Base-by-base conservation (phyloP, 2,329 filamentous ascomycete genomes). In the Xylariaceae sp. region DNA sequence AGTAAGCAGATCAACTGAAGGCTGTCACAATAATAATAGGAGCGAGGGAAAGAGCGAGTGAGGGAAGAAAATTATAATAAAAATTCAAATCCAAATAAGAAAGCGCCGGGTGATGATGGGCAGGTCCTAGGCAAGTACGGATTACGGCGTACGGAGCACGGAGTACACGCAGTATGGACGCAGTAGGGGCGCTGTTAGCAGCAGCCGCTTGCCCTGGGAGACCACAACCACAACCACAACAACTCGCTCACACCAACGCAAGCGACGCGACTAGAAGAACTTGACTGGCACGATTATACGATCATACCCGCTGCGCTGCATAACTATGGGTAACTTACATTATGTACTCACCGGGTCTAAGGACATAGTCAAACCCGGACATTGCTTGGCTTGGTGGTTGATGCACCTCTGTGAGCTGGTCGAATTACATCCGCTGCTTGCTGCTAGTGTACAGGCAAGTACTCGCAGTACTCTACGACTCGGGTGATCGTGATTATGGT, bases 381-480 rank as follows among this genome's bases (percentile, higher is more conserved):
- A n/a, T n/a, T 50, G 3, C 15, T 42, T 57, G 47, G 57, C 17
- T 18, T 48, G 45, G 48, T 50, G 48, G 23, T 50, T 47, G 57
- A 55, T 13, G 52, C 47, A 10, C 47, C 23, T 37, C 37, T 45
- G 34, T 51, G 52, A 51, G 23, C 50, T 60, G 58, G 48, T 55
- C 13, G 55, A 54, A 60, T 60, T 53, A 44, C 53, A 45, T 49
- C 23, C 37, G 49, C 49, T 53, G 37, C 11, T 51, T 30, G 39
- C 11, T 34, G 18, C 49, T 51, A 51, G 49, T 35, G 13, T 30
- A 30, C 23, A 30, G 23, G 23, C 23, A 30, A 30, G 23, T 30
- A 30, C 23, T 30, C 23, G 23, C 23, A 30, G 23, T 30, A 30
- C 45, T 56, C 55, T 51, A 55, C 34, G 17, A 53, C 11, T 34